Evolutionary conservation across 176 grass and related monocot species (phyloP), one percentile per base, ranked within the genome.

Genomic region (Rhynchospora tenuis): DNA sequence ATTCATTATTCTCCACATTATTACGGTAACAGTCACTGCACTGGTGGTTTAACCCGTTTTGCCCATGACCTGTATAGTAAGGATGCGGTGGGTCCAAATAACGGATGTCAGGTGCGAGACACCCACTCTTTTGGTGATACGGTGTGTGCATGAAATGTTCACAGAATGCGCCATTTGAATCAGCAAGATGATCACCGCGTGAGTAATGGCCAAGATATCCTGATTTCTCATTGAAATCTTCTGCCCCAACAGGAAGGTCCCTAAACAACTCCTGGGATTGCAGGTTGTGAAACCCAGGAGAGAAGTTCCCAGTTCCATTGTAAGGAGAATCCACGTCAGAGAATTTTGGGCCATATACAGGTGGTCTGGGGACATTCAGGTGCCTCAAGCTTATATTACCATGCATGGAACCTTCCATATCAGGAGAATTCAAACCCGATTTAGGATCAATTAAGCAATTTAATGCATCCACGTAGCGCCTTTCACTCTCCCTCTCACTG

Each of bases 381-480:
- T 95, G 91, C 20, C 81, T 81, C 86, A 99, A 83, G 43, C 86
- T 85, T 73, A 86, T 47, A 57, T 90, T 81, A 86, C 87, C 87
- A 9, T 83, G 85, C 80, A 91, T 88, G 10, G 85, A 89, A 61
- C 78, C 84, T 70, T 82, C 85, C 26, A 87, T 84, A 58, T 91
- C 86, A 82, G 91, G 82, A 72, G 86, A 83, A 48, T 88, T 86
- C 68, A 87, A 84, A 67, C 44, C 80, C 2, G 89, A 85, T 47
- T 77, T 95, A 66, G 84, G 79, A 31, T 98, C 95, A 0, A 66
- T 84, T 23, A 95, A 86, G 88, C 68, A 94, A 66, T 98, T 98
- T 28, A 98, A 91, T 0, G 92, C 95, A 64, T 98, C 95, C 0
- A 98, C 93, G 73, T 98, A 98, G 75, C 95, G 90, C 80, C 92